Base-by-base conservation (phyloP, 2,329 filamentous ascomycete genomes). In the Aspergillus terreus region DNA sequence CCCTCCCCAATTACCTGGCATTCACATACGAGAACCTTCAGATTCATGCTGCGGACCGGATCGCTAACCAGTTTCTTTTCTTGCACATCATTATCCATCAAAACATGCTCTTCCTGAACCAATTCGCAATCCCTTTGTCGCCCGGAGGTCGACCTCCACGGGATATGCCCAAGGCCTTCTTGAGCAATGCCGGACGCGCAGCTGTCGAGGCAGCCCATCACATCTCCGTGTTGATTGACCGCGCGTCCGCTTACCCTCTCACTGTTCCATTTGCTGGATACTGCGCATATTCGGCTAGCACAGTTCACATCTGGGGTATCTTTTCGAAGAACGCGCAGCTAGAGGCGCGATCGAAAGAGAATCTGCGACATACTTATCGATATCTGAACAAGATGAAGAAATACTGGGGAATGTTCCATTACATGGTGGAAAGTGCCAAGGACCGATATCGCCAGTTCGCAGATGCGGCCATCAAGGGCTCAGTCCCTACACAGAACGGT, bases 351-450 rank as follows among this genome's bases (percentile, higher is more conserved):
- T 90, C 90, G 7, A 96, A 95, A 72, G 84, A 85, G 58, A 92
- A 96, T 63, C 77, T 96, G 14, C 85, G 88, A 1, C 88, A 86
- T 58, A 97, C 96, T 58, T 87, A 97, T 62, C 89, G 87, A 64
- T 97, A 94, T 63, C 75, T 99, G 42, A 87, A 87, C 49, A 94
- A 90, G 71, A 95, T 97, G 89, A 96, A 96, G 77, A 89, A 89
- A 54, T 92, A 94, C 64, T 99, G 94, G 94, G 94, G 92, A 54
- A 95, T 96, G 87, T 96, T 97, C 66, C 90, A 96, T 67, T 96
- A 91, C 74, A 92, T 97, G 82, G 87, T 90, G 1, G 92, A 97
- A 67, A 94, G 92, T 63, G 80, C 96, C 33, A 91, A 94, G 53
- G 88, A 92, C 49, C 84, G 95, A 55, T 99, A 96, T 67, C 84